Evolutionary conservation across 148 eudicot species (phyloP).

Genomic region (Diospyros lotus): DNA sequence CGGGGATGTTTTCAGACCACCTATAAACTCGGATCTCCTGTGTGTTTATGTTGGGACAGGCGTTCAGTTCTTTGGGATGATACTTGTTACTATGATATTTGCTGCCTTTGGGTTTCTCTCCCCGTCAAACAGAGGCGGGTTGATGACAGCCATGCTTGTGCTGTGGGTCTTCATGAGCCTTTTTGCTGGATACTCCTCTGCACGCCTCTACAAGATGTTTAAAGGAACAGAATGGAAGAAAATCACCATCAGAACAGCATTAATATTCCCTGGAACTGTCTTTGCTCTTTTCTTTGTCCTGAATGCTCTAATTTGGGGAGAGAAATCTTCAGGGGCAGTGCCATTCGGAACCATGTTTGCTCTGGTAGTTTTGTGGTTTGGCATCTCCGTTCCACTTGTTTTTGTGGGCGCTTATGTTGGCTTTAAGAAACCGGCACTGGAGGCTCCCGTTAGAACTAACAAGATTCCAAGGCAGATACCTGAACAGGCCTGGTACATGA

Average conservation of each 20-base stretch:
- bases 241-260: conserved; percentile 41
- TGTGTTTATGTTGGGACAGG: conserved; percentile 59
- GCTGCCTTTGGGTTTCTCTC: conserved; percentile 53
- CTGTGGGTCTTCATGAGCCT: conserved; percentile 56
- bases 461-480: conserved; percentile 56
- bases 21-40: conserved; percentile 42
- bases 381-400: conserved; percentile 51
- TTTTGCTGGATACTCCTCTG: conserved; percentile 46
- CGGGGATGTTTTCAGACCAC: conserved; percentile 54
- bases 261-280: conserved; percentile 40
- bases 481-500: conserved; percentile 56
- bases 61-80: conserved; percentile 46
- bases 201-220: conserved; percentile 46
- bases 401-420: conserved; percentile 49
- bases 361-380: conserved; percentile 49
- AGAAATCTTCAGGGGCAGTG: conserved; percentile 57
- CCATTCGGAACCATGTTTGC: conserved; percentile 61
- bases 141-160: conserved; percentile 50
- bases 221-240: conserved; percentile 57
- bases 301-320: conserved; percentile 50
- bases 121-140: conserved; percentile 54
- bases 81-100: conserved; percentile 45
- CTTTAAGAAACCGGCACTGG: conserved; percentile 42
- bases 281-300: conserved; percentile 39
- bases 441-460: conserved; percentile 52